Base-by-base conservation (phyloP, 2,329 filamentous ascomycete genomes). In the Paraphaeosphaeria sporulosa region DNA sequence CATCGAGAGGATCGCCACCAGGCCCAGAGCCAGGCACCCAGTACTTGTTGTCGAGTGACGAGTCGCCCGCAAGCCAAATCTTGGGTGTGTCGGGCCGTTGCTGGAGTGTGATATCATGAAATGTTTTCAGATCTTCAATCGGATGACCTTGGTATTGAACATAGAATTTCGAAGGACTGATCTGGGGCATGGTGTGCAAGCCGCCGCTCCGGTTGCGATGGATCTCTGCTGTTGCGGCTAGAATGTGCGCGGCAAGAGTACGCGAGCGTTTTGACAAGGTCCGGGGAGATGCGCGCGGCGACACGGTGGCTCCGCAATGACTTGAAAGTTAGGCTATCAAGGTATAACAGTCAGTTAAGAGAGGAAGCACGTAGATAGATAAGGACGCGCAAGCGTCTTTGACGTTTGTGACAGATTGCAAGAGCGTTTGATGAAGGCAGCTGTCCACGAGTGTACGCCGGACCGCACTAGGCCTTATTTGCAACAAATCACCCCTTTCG, bases 11-110 rank as follows among this genome's bases (percentile, higher is more conserved):
- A 0, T 69, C 57, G 12, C 62, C 63, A 19, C 50, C 60, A n/a
- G 64, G 61, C 1, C 55, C 58, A 9, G 62, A 60, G 6, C 58
- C 61, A 15, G 68, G 57, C 0, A 78, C 68, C 76, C 76, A 79
- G 61, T 64, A 70, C 55, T 78, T 79, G 60, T 79, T 78, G 60
- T 79, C 76, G 4, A 78, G 70, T 19, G 76, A 78, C 6, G 76
- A 79, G 56, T 79, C 76, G 53, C 76, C 76, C 5, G 74, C 76
- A 6, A 79, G 65, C 47, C 72, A 79, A n/a, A 77, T 58, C 40
- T 76, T 71, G 17, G 75, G 75, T 32, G 71, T 73, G 15, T 65
- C 55, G 0, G 71, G 72, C 8, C 71, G 66, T 23, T 67, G 55
- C 1, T 57, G 34, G 1, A 62, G 60, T 1, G 68, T 68, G 4